These are phyloP conservation scores for Talaromyces sp. DNA, from an alignment of 2,329 filamentous ascomycete species.

Conservation along the genomic window DNA sequence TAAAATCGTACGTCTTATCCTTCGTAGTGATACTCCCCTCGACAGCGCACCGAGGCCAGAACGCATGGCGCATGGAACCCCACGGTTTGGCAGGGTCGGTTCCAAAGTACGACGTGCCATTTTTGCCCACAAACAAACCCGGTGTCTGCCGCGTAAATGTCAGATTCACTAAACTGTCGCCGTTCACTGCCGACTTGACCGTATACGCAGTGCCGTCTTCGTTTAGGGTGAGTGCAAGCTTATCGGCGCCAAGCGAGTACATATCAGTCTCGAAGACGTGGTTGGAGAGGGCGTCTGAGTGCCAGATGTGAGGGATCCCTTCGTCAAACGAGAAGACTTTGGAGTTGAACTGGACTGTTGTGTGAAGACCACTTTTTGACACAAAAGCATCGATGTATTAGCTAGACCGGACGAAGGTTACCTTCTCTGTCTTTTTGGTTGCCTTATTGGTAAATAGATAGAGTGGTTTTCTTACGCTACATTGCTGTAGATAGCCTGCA, in stretches of 20 bases:
- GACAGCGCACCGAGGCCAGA: slow-evolving; percentile 82
- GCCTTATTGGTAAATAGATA: neutral
- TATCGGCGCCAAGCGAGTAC: slow-evolving; percentile 77
- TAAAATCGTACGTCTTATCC: slow-evolving; percentile 74
- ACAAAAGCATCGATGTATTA: neutral
- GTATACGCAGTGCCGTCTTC: slow-evolving; percentile 76
- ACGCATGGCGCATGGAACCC: slow-evolving; percentile 86
- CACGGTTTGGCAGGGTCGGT: slow-evolving; percentile 81
- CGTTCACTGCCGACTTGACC: slow-evolving; percentile 85
- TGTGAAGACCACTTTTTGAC: slow-evolving; percentile 67
- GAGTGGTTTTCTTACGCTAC: slow-evolving; percentile 62
- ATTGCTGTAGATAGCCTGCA: slow-evolving; percentile 96
- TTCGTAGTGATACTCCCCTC: slow-evolving; percentile 81
- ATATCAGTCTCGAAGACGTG: slow-evolving; percentile 79
- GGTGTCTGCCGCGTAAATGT: slow-evolving; percentile 71
- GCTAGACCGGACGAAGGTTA: neutral
- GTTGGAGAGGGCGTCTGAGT: slow-evolving; percentile 70
- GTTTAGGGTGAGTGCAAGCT: slow-evolving; percentile 77
- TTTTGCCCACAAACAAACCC: slow-evolving; percentile 76
- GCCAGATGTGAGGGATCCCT: slow-evolving; percentile 73
- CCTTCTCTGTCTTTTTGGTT: neutral
- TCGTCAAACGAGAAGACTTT: slow-evolving; percentile 79
- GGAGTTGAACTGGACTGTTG: slow-evolving; percentile 87
- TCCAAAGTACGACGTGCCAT: slow-evolving; percentile 79
- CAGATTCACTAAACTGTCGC: slow-evolving; percentile 75